Percentiles rank a stretch among this genome's conserved stretches.
Evolutionary conservation across 2,329 filamentous ascomycete genomes (phyloP).

Genomic region (Fusarium sp.): DNA sequence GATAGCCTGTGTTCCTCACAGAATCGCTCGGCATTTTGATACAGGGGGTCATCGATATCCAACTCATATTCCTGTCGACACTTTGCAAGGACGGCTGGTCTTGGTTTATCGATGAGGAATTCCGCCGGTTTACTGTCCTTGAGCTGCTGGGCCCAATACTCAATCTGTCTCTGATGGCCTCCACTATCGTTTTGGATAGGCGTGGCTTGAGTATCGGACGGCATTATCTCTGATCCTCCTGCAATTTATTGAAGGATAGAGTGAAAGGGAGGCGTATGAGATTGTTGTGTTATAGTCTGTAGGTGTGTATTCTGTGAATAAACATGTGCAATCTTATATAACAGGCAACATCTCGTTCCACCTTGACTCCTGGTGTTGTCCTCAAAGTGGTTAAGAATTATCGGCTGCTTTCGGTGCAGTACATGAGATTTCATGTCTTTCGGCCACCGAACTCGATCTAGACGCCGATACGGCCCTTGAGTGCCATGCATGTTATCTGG

Average conservation of each 20-base stretch:
- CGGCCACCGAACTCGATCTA: conserved; percentile 1
- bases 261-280: no score
- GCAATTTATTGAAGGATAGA: no score
- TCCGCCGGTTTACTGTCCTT: conserved; percentile 27
- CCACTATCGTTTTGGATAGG: no score
- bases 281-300: no score
- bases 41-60: conserved; percentile 15
- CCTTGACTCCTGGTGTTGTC: no score
- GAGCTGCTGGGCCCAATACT: conserved; percentile 41
- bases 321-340: no score
- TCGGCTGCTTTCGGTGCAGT: no score
- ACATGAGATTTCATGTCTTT: not conserved
- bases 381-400: no score
- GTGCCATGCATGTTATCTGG: not conserved
- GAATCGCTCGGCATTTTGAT: conserved; percentile 18
- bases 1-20: conserved; percentile 16
- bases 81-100: conserved; percentile 29
- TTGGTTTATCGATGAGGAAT: conserved; percentile 27
- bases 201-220: no score
- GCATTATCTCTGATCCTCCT: no score
- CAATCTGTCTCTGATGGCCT: conserved; percentile 35
- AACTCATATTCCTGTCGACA: conserved; percentile 13
- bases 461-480: not conserved
- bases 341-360: no score
- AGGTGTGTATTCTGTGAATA: no score